phyloP scores from a whole-genome alignment of 352 stramenopile species.

The Globisporangium middletonii region DNA sequence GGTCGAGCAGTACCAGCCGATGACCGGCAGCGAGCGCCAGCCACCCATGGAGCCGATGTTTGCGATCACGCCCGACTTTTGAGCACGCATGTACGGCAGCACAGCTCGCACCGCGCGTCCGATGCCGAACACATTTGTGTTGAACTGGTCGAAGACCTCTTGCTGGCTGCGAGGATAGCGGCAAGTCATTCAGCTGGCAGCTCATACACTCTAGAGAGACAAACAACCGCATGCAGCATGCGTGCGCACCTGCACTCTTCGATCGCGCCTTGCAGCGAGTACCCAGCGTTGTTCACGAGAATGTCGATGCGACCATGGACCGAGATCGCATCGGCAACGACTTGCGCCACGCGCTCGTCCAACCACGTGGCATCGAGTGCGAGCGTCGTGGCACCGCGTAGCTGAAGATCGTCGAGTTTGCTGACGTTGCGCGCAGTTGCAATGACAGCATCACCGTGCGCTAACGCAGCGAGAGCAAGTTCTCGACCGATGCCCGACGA shows the following conservation, averaged over 20 bases:
- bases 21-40: conserved; percentile 19
- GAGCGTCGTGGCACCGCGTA: conserved; percentile 18
- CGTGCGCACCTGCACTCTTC: conserved; percentile 27
- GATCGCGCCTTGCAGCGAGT: conserved; percentile 33
- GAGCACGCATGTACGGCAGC: conserved; percentile 32
- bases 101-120: conserved; percentile 24
- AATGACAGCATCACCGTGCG: conserved; percentile 36
- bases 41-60: conserved; percentile 36
- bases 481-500: conserved; percentile 40
- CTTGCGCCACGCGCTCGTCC: conserved; percentile 21
- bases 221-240: no score
- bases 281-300: conserved; percentile 46
- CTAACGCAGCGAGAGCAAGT: conserved; percentile 32
- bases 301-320: conserved; percentile 45
- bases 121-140: conserved; percentile 45
- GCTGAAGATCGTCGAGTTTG: conserved; percentile 30
- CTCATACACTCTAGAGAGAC: no score
- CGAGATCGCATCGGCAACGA: conserved; percentile 20
- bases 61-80: conserved; percentile 27
- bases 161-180: conserved; percentile 13
- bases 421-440: conserved; percentile 32
- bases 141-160: conserved; percentile 30
- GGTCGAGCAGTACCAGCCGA: conserved; percentile 31
- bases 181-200: no score
- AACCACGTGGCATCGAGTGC: conserved; percentile 36